Conservation (phyloP, 1,284 basidiomycete genomes). For the Rhodotorula glutinis region DNA sequence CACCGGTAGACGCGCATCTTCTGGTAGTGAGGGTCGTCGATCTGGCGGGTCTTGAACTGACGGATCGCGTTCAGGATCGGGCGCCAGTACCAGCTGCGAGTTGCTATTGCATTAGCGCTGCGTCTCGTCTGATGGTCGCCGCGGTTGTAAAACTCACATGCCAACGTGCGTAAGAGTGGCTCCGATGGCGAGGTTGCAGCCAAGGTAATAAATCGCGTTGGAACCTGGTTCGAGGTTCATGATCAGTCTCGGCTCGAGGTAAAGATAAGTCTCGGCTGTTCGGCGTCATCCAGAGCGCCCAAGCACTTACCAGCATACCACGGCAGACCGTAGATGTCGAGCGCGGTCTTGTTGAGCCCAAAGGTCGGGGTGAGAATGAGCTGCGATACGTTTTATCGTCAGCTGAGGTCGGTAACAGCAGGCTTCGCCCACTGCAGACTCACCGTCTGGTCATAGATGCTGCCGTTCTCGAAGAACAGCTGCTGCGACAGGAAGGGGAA, state of each 20-base stretch:
- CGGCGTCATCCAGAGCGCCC: too few species aligned
- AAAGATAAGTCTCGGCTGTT: too few species aligned
- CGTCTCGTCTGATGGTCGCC: too few species aligned
- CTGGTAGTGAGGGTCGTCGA: slow-evolving; percentile 57
- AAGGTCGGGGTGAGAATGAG: slow-evolving; percentile 78
- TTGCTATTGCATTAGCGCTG: slow-evolving; percentile 52
- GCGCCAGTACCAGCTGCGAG: slow-evolving; percentile 56
- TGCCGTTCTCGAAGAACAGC: slow-evolving; percentile 59
- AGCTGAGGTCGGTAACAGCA: too few species aligned
- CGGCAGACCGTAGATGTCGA: slow-evolving; percentile 31
- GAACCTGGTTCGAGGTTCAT: background rate
- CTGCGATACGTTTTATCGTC: background rate
- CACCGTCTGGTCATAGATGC: slow-evolving; percentile 52
- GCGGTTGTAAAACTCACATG: too few species aligned
- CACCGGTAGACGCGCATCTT: slow-evolving; percentile 52
- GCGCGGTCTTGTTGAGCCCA: slow-evolving; percentile 67
- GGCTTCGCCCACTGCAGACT: too few species aligned
- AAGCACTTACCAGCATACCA: slow-evolving; percentile 20
- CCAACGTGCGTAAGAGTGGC: slow-evolving; percentile 55
- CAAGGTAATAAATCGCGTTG: slow-evolving; percentile 33
- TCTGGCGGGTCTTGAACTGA: slow-evolving; percentile 47
- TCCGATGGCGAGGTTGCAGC: slow-evolving; percentile 40
- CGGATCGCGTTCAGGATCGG: slow-evolving; percentile 52
- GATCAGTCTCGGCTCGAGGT: too few species aligned
- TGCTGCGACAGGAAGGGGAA: slow-evolving; percentile 63